A percentile compares a stretch with the other conserved stretches of the same genome.
phyloP scores from a whole-genome alignment of 768 basidiomycete genomes.

The Boletus pseudo-olivaceus region DNA sequence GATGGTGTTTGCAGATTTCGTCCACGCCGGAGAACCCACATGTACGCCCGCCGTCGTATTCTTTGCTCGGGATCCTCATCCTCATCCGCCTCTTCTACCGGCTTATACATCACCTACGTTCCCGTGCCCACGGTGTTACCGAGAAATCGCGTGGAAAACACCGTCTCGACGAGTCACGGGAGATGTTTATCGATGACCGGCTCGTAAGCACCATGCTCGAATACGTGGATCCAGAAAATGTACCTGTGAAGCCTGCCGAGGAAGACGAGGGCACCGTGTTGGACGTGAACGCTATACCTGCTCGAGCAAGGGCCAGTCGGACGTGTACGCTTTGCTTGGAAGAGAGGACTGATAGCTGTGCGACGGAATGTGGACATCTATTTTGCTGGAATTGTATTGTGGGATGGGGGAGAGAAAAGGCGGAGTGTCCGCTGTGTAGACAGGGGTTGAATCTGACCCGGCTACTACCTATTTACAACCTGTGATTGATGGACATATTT shows the following conservation, averaged over 20 bases:
- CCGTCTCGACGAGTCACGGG: conserved; percentile 29
- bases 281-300: conserved; percentile 54
- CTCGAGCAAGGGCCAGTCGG: conserved; percentile 50
- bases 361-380: conserved; percentile 86
- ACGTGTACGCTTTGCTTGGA: conserved; percentile 84
- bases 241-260: conserved; percentile 56
- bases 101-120: conserved; percentile 45
- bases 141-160: conserved; percentile 37
- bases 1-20: conserved; percentile 53
- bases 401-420: conserved; percentile 86
- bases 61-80: conserved; percentile 76
- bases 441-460: conserved; percentile 68
- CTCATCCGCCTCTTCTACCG: conserved; percentile 62
- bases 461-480: conserved; percentile 79
- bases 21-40: conserved; percentile 68
- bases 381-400: conserved; percentile 91
- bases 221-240: conserved; percentile 47
- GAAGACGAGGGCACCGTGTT: conserved; percentile 69
- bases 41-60: conserved; percentile 77
- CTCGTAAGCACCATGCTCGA: conserved; percentile 57
- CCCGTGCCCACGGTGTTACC: conserved; percentile 17
- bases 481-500: conserved; percentile 40
- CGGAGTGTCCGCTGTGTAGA: conserved; percentile 86
- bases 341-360: conserved; percentile 75
- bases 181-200: conserved; percentile 55